These are phyloP conservation scores for Melaleuca alternifolia DNA, from an alignment of 345 rosid species.

Conservation along the genomic window DNA sequence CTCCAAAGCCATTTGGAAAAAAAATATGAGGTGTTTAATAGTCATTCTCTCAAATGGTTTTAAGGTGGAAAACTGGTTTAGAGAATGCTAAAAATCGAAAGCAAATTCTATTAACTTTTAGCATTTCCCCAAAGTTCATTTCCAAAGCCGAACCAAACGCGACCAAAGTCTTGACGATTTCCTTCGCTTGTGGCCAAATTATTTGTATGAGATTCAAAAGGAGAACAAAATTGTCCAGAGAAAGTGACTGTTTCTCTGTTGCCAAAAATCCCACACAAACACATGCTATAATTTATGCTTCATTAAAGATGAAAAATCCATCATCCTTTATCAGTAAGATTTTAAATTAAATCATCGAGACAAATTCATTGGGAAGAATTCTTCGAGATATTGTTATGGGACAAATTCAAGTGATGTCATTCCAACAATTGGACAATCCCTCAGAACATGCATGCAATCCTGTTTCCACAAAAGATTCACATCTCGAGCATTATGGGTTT, in stretches of 20 bases:
- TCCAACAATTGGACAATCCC: not conserved
- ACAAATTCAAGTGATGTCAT: not conserved
- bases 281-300: not conserved
- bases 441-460: too few species aligned
- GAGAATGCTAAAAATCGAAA: too few species aligned
- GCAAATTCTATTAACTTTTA: too few species aligned
- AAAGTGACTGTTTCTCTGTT: not conserved
- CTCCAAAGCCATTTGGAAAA: too few species aligned
- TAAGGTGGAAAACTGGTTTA: too few species aligned
- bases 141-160: too few species aligned
- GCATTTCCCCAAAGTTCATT: too few species aligned
- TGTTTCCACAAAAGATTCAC: not conserved
- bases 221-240: not conserved
- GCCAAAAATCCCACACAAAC: not conserved
- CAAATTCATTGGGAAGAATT: not conserved
- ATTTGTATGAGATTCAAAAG: not conserved
- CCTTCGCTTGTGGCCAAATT: not conserved
- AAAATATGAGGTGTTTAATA: too few species aligned
- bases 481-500: too few species aligned
- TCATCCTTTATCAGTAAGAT: fast-evolving
- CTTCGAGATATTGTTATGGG: not conserved
- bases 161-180: not conserved
- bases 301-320: not conserved
- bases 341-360: not conserved
- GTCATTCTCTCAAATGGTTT: too few species aligned